These are phyloP conservation scores for Salix koriyanagi DNA, from an alignment of 345 rosid species.

Conservation along the genomic window DNA sequence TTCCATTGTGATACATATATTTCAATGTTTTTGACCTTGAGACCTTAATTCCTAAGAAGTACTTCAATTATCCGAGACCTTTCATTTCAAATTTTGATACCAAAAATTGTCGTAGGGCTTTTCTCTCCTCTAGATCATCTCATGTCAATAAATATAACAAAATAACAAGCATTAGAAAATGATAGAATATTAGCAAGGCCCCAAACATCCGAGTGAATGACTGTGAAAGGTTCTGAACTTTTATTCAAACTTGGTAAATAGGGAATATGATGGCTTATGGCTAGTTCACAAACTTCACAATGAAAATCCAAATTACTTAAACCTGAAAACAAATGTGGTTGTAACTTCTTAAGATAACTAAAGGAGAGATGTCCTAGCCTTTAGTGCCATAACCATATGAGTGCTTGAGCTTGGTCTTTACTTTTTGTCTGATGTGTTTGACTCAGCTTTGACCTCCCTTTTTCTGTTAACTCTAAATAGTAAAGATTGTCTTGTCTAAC, in stretches of 20 bases:
- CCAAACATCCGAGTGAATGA: neutral
- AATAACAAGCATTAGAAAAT: too few species aligned
- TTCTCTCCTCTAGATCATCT: too few species aligned
- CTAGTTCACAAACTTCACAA: neutral
- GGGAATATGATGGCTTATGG: neutral
- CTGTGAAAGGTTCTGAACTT: neutral
- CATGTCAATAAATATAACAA: too few species aligned
- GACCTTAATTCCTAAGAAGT: too few species aligned
- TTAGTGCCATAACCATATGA: neutral
- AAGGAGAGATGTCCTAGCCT: neutral
- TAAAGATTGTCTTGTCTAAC: neutral
- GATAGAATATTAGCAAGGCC: neutral
- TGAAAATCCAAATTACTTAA: neutral
- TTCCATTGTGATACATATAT: too few species aligned
- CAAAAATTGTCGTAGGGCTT: too few species aligned
- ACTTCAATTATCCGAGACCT: too few species aligned
- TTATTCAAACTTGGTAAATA: conserved; percentile 1
- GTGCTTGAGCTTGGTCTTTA: neutral
- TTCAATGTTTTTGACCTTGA: too few species aligned
- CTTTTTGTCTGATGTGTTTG: too few species aligned
- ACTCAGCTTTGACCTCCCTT: too few species aligned
- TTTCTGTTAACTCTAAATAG: too few species aligned
- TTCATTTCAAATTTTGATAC: too few species aligned
- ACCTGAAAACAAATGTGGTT: neutral
- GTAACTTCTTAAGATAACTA: neutral